These are phyloP conservation scores for Ceratocystis lukuohia DNA, from an alignment of 2,329 filamentous ascomycete species.

Conservation along the genomic window DNA sequence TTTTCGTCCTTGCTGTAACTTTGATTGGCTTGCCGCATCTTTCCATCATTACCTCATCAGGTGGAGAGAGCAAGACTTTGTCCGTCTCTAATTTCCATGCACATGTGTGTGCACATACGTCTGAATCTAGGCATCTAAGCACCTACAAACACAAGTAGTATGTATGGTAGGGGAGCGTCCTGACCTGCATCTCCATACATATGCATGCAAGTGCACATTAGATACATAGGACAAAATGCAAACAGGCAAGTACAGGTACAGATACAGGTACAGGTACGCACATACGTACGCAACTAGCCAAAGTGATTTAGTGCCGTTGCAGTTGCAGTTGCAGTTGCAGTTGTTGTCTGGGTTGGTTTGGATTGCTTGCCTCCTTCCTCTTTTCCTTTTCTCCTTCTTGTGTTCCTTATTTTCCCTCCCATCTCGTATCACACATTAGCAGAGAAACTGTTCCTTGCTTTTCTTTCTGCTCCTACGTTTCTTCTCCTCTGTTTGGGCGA, in stretches of 20 bases:
- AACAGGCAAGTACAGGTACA: background rate
- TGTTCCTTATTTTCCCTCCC: background rate
- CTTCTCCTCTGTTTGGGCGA: background rate
- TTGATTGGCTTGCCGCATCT: background rate
- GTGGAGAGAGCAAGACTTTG: background rate
- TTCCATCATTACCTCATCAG: background rate
- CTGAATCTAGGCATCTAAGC: background rate
- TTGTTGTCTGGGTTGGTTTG: background rate
- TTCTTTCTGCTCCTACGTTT: background rate
- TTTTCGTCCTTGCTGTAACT: background rate
- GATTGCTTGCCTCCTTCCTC: conserved; percentile 5
- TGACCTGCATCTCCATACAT: background rate
- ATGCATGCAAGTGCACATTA: background rate
- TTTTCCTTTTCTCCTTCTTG: background rate
- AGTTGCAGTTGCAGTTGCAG: background rate
- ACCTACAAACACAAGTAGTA: background rate
- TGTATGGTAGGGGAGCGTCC: background rate
- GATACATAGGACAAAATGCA: background rate
- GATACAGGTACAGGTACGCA: background rate
- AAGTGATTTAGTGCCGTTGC: background rate
- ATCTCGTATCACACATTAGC: conserved; percentile 4
- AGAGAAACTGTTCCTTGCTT: background rate
- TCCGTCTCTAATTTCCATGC: background rate
- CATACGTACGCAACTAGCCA: background rate
- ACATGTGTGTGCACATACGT: background rate